Base-by-base conservation (phyloP, 805 yeast genomes). In the Wickerhamiella allomyrinae region DNA sequence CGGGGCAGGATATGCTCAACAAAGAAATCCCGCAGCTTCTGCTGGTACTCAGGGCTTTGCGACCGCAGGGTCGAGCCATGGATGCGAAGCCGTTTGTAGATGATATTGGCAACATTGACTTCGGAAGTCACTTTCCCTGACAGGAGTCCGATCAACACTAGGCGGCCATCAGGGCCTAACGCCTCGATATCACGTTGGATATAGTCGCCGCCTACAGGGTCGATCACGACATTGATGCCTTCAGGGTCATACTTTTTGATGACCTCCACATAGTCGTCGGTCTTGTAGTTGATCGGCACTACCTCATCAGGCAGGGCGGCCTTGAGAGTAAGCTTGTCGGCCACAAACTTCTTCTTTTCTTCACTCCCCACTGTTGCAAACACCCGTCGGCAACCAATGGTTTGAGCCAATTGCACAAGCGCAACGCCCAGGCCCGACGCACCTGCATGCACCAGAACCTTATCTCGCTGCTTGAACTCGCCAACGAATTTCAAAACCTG, bases 331-430 rank as follows among this genome's bases (percentile, higher is more conserved):
- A 52, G 44, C n/a, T 44, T 37, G 4, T 42, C 23, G 39, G 37
- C 37, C 14, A 58, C 49, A 15, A 49, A 53, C 20, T 44, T 39
- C 29, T 41, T 46, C 38, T 60, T 59, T 3, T 41, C 51, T 19
- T 54, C 57, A 13, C 53, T 29, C 7, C 62, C 59, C 1, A 57
- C 61, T 0, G 63, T 56, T 5, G 63, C 58, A 37, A 56, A 61
- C 4, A 63, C 52, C 5, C 56, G 53, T 1, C 60, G 49, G 33
- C 64, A 62, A 0, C 63, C 64, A 1, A 59, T 46, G 5, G 53
- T 20, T 40, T 61, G 63, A n/a, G 65, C 65, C 17, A 63, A 47
- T 44, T 62, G 65, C n/a, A 59, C 50, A 7, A 56, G 54, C 7
- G 62, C 63, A n/a, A 58, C 48, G 1, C 66, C 67, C 1, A 56